phyloP scores from a whole-genome alignment of 225 moss, liverwort and hornwort genomes.

The Pseudoscleropodium purum region DNA sequence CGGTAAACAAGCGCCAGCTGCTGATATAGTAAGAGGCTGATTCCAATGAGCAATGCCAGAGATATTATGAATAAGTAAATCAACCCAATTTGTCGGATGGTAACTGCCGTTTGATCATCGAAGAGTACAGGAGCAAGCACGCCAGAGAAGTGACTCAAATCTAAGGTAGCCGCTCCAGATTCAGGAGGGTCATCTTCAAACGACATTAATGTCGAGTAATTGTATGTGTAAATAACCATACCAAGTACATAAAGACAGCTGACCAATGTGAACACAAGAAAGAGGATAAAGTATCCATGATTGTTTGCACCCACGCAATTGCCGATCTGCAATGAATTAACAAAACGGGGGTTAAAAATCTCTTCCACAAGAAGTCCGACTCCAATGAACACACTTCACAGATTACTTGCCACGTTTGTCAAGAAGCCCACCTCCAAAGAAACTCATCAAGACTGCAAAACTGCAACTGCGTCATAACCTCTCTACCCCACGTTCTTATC shows the following conservation, averaged over 20 bases:
- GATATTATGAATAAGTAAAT: constrained; percentile 52
- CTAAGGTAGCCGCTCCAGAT: background rate
- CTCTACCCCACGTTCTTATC: background rate
- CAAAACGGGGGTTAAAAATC: background rate
- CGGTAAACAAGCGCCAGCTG: constrained; percentile 59
- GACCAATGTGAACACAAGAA: constrained; percentile 53
- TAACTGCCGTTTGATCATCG: constrained; percentile 11
- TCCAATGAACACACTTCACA: background rate
- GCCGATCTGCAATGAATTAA: constrained; percentile 48
- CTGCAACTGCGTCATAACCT: background rate
- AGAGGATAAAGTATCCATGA: constrained; percentile 78
- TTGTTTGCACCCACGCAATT: constrained; percentile 90
- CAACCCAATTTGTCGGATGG: constrained; percentile 51
- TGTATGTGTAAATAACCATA: constrained; percentile 56
- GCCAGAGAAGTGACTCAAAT: constrained; percentile 20
- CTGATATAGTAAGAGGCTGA: constrained; percentile 66
- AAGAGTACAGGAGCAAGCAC: constrained; percentile 2
- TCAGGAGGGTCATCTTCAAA: constrained; percentile 5
- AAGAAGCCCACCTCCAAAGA: background rate
- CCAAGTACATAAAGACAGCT: constrained; percentile 62
- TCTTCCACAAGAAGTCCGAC: background rate
- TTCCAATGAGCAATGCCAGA: constrained; percentile 53
- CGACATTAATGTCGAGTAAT: background rate
- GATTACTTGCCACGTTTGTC: background rate
- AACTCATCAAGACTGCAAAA: background rate